Evolutionary conservation across 306 rosid genomes (phyloP).

Genomic region (Prunus fruticosa): DNA sequence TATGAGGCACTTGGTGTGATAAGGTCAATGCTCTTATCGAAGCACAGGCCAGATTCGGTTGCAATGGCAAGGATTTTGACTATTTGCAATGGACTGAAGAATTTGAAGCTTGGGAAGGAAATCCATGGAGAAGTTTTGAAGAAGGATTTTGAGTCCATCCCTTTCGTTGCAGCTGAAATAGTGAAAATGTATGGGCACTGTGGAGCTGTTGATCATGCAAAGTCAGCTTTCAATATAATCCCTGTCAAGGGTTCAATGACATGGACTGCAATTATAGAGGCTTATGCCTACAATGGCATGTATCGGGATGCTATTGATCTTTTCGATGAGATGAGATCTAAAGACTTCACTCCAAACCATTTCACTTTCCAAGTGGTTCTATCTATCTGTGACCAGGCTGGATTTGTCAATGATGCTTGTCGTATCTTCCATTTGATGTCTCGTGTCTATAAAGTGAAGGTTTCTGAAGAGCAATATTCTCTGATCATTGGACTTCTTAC

Average conservation of each 20-base stretch:
- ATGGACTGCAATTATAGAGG: conserved; percentile 74
- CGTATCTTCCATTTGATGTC: conserved; percentile 57
- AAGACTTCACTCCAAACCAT: conserved; percentile 48
- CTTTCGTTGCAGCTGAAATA: conserved; percentile 59
- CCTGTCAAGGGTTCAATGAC: conserved; percentile 73
- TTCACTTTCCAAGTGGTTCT: conserved; percentile 64
- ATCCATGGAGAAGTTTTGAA: conserved; percentile 68
- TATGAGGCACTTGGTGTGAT: conserved; percentile 52
- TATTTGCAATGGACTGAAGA: conserved; percentile 50
- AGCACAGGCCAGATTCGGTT: conserved; percentile 67
- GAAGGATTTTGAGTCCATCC: conserved; percentile 43
- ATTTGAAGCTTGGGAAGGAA: conserved; percentile 67
- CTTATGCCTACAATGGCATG: conserved; percentile 50
- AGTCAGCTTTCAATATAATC: conserved; percentile 46
- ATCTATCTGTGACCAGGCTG: conserved; percentile 63
- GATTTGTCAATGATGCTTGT: conserved; percentile 58
- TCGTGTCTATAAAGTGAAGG: conserved; percentile 40
- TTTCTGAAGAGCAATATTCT: conserved; percentile 51
- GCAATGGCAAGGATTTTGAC: conserved; percentile 57
- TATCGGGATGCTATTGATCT: conserved; percentile 50
- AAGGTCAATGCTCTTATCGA: conserved; percentile 63
- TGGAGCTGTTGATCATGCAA: conserved; percentile 47
- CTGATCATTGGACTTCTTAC: conserved; percentile 53
- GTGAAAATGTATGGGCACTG: conserved; percentile 64
- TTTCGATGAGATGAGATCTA: conserved; percentile 49